Conservation (phyloP, 2,329 filamentous ascomycete genomes). For the Pezicula radicicola region DNA sequence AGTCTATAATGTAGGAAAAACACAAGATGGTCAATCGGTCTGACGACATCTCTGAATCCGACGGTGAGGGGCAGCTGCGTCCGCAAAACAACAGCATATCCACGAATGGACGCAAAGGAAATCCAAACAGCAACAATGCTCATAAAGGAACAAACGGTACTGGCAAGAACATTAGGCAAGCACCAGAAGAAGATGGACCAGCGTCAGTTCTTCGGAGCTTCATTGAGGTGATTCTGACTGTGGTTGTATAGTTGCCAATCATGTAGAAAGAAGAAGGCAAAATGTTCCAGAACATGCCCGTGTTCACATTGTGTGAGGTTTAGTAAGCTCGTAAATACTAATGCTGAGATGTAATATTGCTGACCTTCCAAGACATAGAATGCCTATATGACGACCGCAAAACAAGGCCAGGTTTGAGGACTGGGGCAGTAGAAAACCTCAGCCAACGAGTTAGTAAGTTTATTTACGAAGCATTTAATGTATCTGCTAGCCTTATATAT, state of each 20-base stretch:
- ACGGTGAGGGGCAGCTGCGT: neutral
- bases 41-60: no score
- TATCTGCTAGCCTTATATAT: no score
- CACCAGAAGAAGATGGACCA: conserved; percentile 8
- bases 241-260: conserved; percentile 30
- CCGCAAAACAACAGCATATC: neutral
- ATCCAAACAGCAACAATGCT: neutral
- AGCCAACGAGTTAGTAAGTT: conserved; percentile 25
- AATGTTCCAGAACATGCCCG: conserved; percentile 39
- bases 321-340: conserved; percentile 15
- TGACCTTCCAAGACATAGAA: conserved; percentile 12
- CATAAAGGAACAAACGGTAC: neutral
- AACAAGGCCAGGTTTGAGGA: conserved; percentile 27
- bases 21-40: no score
- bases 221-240: no score
- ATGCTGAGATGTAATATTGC: neutral
- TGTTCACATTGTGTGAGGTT: conserved; percentile 38
- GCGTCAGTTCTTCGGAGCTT: conserved; percentile 2
- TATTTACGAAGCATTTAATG: no score
- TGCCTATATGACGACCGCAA: conserved; percentile 31
- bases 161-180: conserved; percentile 1
- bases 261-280: conserved; percentile 42
- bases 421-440: conserved; percentile 30
- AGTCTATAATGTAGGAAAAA: no score
- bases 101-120: no score